Base-by-base conservation (phyloP, 2,329 filamentous ascomycete species). In the Phaeosphaeriaceae sp. region DNA sequence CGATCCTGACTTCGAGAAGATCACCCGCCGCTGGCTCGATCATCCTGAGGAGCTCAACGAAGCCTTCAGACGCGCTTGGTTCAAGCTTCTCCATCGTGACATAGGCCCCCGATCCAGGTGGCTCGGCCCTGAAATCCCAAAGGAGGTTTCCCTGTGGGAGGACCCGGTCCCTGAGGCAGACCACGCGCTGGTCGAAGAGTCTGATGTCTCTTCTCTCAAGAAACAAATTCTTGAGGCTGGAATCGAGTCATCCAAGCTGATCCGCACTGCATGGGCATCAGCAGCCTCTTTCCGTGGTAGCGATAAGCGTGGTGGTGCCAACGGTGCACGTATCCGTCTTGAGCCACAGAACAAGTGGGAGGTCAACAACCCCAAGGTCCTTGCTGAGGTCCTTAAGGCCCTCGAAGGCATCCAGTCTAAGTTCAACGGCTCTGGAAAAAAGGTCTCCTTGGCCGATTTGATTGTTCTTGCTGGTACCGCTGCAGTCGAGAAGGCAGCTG, bases 291-390 rank as follows among this genome's bases (percentile, higher is more conserved):
- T 70, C 67, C 70, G 70, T 53, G 82, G 85, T 61, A 83, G 84
- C 60, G 89, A 92, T 79, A 92, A 92, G 84, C 89, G 89, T 58
- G 89, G 89, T 60, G 89, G 89, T 67, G 89, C 89, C 75, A 92
- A 92, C 65, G 89, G 89, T 63, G 88, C 84, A 12, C 88, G 89
- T 62, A 89, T 92, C 64, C 86, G 87, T 28, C 86, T 92, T 9
- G 78, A 81, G 54, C 89, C 89, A 18, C 86, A 89, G 76, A 85
- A 84, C 63, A 77, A 83, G 72, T 92, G 89, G 88, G 75, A 83
- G 66, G 81, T 86, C 68, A 92, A 92, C 82, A 88, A 90, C 78
- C 87, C 87, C 21, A 63, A 79, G 1, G 82, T 88, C 74, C 77
- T 92, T 33, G 74, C 76, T 46, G 76, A 87, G 71, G 84, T 88